Conservation (phyloP, 139 green algal species). For the Coccomyxa sp. region DNA sequence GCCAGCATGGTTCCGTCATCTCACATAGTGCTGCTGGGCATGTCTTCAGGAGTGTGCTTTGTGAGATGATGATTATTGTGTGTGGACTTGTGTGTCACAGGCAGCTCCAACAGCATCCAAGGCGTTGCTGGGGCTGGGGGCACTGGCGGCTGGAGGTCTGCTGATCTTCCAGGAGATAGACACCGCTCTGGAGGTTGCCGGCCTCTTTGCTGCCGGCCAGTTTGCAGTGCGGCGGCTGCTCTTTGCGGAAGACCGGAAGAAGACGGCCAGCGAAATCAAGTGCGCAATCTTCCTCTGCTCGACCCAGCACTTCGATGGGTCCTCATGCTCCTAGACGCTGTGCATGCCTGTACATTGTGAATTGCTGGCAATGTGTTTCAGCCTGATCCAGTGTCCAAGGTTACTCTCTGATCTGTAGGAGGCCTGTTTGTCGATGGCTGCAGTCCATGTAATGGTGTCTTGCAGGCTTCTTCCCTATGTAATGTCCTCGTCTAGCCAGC, state of each 20-base stretch:
- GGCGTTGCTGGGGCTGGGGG: conserved; percentile 27
- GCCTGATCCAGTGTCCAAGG: too few species aligned
- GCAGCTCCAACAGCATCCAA: conserved; percentile 30
- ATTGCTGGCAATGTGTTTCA: too few species aligned
- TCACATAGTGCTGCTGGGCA: too few species aligned
- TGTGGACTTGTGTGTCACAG: not conserved
- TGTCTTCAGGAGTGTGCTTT: too few species aligned
- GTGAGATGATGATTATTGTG: too few species aligned
- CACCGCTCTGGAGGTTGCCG: conserved; percentile 42
- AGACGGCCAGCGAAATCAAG: conserved; percentile 40
- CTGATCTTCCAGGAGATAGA: conserved; percentile 47
- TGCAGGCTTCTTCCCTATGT: too few species aligned
- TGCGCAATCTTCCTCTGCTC: not conserved
- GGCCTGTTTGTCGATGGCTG: too few species aligned
- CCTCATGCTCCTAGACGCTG: not conserved
- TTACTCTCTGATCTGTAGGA: too few species aligned
- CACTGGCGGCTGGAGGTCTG: conserved; percentile 25
- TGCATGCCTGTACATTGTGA: not conserved
- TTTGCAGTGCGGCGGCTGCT: conserved; percentile 36
- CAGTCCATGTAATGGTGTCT: too few species aligned
- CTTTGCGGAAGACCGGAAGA: conserved; percentile 40
- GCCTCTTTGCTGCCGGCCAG: conserved; percentile 31
- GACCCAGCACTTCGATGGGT: not conserved
- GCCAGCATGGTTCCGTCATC: too few species aligned
- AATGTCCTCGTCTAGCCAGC: too few species aligned